Base-by-base conservation (phyloP, 805 yeast species). In the Myxozyma udenii region DNA sequence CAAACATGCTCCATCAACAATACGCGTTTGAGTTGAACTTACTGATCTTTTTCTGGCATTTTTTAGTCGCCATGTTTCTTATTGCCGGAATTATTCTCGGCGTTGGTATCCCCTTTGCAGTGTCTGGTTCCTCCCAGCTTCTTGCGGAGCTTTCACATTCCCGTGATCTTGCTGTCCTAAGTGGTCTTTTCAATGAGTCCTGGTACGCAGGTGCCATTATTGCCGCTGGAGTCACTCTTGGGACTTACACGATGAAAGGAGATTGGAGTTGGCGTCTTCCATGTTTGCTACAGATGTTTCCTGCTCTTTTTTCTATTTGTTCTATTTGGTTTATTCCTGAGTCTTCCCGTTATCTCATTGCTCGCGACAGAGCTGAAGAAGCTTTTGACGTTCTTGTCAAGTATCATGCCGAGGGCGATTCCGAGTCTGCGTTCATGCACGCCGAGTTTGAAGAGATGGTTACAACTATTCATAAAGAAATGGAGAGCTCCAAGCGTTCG, bases 141-240 rank as follows among this genome's bases (percentile, higher is more conserved):
- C 30, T 49, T 5, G 28, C 50, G 16, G 60, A 55, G 36, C 41
- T 53, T 16, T 46, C 55, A 5, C 43, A 46, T 26, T 51, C 58
- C 23, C 32, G 24, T 16, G 30, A 40, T 3, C 55, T 57, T 19
- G 38, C 48, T 9, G 65, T 68, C 32, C 55, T 69, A 42, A 74
- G 79, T 26, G 69, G 78, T n/a, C 65, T 72, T 48, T 78, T 71
- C 66, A 78, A 78, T 63, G 71, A 55, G 18, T 72, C 73, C 50
- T 77, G 79, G 81, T 77, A 75, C 58, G 61, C 76, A 36, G 83
- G 83, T 43, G 78, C 80, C n/a, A 62, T 77, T 47, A 64, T 52
- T 23, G 57, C 59, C 3, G 32, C 59, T 4, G 46, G 53, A 23
- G 51, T 44, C 4, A 38, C 57, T 16, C 32, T 28, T 21, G 58